Base-by-base conservation (phyloP, 1,139 yeast species). In the Blastobotrys malaysiensis region DNA sequence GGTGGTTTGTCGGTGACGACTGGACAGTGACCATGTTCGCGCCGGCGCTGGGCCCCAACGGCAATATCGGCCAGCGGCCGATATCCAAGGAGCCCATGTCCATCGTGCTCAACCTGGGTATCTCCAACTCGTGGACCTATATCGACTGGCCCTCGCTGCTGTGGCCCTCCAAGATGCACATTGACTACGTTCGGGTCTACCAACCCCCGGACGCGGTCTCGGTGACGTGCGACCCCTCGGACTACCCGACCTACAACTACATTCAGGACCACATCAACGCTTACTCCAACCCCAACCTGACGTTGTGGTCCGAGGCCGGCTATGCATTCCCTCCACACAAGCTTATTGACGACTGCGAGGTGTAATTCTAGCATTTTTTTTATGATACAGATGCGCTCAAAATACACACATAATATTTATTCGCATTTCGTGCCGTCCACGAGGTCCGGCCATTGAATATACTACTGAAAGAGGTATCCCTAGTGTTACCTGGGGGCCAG, bases 21-120 rank as follows among this genome's bases (percentile, higher is more conserved):
- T 84, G 88, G 3, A 82, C 91, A 1, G 76, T 80, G 62, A 83
- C 90, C 1, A 63, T 87, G 36, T 75, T 77, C 55, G 78, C 88
- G 0, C 75, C 75, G 11, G 83, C 93, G 0, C 71, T 88, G 50
- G 86, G 86, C 57, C 93, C 95, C 16, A 85, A 86, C 67, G 97
- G 97, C 57, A 89, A 89, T 66, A 73, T 89, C 55, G 91, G 83
- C 16, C 80, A 84, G 82, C 80, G 97, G 66, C 69, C 77, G 55
- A 78, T 89, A 49, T 78, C 93, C 14, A 84, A 85, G 68, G 97
- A 89, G 68, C 97, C 97, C 57, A 87, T 89, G 96, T 77, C 89
- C 1, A 75, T 89, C 43, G 74, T 89, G 59, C 67, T 88, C 75
- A 88, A 88, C 68, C 70, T 88, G 69, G 96, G 95, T 69, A 71